Conservation (phyloP, 176 grass and related monocot genomes). For the Cymbopogon citratus region DNA sequence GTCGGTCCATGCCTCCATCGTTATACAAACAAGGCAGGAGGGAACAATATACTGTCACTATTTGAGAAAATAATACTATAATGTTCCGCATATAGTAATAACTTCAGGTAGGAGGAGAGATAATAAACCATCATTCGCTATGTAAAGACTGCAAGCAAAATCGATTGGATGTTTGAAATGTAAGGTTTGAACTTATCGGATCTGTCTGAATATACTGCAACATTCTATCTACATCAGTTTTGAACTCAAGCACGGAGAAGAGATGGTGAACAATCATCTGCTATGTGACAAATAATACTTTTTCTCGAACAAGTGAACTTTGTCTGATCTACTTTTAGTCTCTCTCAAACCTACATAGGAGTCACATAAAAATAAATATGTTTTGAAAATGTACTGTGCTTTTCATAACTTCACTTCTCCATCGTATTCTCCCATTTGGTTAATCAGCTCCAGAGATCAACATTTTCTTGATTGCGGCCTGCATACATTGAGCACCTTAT, state of each 20-base stretch:
- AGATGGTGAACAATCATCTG: neutral
- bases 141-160: neutral
- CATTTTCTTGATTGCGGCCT: constrained; percentile 15
- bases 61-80: neutral
- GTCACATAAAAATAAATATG: neutral
- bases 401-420: neutral
- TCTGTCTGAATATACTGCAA: neutral
- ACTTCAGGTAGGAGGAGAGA: neutral
- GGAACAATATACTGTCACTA: neutral
- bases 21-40: neutral
- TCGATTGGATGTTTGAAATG: neutral
- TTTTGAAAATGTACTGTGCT: neutral
- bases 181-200: neutral
- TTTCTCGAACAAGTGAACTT: neutral
- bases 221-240: neutral
- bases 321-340: neutral
- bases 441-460: neutral
- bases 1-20: neutral
- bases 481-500: constrained; percentile 1
- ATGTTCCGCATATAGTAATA: neutral
- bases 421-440: constrained; percentile 4
- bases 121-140: neutral
- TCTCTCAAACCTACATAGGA: neutral
- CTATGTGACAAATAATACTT: neutral
- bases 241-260: neutral